Conservation (phyloP, 495 filamentous ascomycete species). For the Amorphotheca resinae region DNA sequence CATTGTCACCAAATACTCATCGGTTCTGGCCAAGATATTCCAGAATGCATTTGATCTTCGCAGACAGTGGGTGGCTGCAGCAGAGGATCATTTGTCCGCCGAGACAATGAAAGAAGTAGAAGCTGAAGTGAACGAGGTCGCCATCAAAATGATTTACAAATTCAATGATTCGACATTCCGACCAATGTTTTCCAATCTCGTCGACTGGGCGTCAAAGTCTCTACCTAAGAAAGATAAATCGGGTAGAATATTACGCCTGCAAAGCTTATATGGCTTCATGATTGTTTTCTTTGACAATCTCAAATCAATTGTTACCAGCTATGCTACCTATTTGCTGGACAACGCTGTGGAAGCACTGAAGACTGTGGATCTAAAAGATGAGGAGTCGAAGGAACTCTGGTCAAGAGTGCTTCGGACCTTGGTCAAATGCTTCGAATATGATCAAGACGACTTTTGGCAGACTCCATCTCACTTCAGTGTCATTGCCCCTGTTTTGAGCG, state of each 20-base stretch:
- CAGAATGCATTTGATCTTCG: constrained; percentile 62
- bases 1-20: constrained; percentile 54
- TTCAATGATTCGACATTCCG: constrained; percentile 92
- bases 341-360: constrained; percentile 52
- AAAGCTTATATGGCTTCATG: constrained; percentile 70
- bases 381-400: constrained; percentile 46
- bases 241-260: constrained; percentile 41
- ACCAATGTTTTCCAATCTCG: constrained; percentile 71
- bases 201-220: constrained; percentile 57
- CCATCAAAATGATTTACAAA: constrained; percentile 87
- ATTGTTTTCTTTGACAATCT: constrained; percentile 66
- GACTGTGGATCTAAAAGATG: constrained; percentile 33
- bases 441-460: constrained; percentile 78
- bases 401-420: constrained; percentile 52
- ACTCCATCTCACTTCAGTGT: constrained; percentile 68
- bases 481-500: constrained; percentile 53
- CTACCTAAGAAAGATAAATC: constrained; percentile 47
- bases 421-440: constrained; percentile 62
- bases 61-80: constrained; percentile 13
- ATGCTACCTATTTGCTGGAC: constrained; percentile 74
- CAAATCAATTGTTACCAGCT: constrained; percentile 88
- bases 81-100: constrained; percentile 14
- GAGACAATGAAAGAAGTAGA: constrained; percentile 51
- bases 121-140: constrained; percentile 46
- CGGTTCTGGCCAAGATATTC: constrained; percentile 55